Conservation (phyloP, 352 stramenopile genomes). For the Pythium grandisporangium region DNA sequence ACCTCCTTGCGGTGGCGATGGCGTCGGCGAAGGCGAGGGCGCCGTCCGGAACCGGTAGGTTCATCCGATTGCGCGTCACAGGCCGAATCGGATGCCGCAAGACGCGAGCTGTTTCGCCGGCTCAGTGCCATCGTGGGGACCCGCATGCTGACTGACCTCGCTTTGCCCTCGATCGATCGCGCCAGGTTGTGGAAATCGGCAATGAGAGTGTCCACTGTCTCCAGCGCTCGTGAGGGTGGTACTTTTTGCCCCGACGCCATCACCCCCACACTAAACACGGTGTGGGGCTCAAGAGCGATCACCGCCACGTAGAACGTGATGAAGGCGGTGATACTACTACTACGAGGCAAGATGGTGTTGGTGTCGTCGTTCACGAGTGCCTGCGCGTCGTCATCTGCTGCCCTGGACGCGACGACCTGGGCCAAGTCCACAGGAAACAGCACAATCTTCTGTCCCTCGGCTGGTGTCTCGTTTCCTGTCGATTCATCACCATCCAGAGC, state of each 20-base stretch:
- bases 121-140: neutral
- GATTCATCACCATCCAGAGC: no score
- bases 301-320: slow-evolving; percentile 53
- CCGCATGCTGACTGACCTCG: no score
- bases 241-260: slow-evolving; percentile 63
- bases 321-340: no score
- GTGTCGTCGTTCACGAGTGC: no score
- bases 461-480: no score
- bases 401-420: slow-evolving; percentile 3
- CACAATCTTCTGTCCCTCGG: slow-evolving; percentile 42
- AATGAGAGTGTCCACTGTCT: slow-evolving; percentile 60
- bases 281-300: slow-evolving; percentile 24
- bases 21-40: no score
- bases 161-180: slow-evolving; percentile 14
- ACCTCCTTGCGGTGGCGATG: no score
- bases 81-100: no score
- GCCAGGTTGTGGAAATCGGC: slow-evolving; percentile 53
- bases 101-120: no score
- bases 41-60: no score
- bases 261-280: slow-evolving; percentile 32
- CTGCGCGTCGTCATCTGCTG: neutral
- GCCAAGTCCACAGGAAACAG: slow-evolving; percentile 47
- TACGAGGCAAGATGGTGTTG: no score
- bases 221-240: slow-evolving; percentile 39
- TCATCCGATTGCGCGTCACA: no score